Percentiles rank a stretch among this genome's conserved stretches.
Conservation (phyloP, 106 monocot genomes). For the Amphibolis antarctica region DNA sequence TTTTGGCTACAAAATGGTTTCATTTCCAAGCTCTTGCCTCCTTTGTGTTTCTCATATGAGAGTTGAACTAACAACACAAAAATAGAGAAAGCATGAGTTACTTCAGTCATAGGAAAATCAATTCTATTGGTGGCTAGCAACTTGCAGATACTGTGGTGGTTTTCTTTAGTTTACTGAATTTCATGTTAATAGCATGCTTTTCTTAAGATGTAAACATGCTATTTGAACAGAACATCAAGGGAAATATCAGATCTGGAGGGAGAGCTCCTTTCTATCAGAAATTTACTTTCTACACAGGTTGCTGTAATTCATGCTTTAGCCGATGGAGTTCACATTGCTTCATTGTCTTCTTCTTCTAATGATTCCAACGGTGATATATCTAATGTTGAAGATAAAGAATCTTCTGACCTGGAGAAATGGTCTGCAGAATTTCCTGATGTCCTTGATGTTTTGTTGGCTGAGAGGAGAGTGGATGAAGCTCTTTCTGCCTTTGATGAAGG, state of each 20-base stretch:
- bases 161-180: neutral
- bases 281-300: constrained; percentile 73
- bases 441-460: constrained; percentile 85
- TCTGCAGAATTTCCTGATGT: constrained; percentile 65
- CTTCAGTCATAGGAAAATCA: neutral
- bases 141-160: neutral
- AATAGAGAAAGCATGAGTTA: neutral
- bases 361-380: constrained; percentile 28
- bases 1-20: neutral
- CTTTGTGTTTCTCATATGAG: neutral
- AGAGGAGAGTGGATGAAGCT: constrained; percentile 95
- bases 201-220: neutral
- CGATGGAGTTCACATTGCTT: constrained; percentile 75
- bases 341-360: constrained; percentile 40
- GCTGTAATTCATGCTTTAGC: constrained; percentile 81
- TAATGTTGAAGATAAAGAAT: constrained; percentile 59
- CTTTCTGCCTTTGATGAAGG: constrained; percentile 84
- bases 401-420: constrained; percentile 82
- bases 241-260: constrained; percentile 97
- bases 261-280: constrained; percentile 84
- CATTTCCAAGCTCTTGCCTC: neutral
- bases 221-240: constrained; percentile 66
- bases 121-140: neutral
- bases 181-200: too few species aligned
- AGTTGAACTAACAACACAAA: neutral